phyloP scores from a whole-genome alignment of 2,329 filamentous ascomycete species.

The Fusarium dimerum region DNA sequence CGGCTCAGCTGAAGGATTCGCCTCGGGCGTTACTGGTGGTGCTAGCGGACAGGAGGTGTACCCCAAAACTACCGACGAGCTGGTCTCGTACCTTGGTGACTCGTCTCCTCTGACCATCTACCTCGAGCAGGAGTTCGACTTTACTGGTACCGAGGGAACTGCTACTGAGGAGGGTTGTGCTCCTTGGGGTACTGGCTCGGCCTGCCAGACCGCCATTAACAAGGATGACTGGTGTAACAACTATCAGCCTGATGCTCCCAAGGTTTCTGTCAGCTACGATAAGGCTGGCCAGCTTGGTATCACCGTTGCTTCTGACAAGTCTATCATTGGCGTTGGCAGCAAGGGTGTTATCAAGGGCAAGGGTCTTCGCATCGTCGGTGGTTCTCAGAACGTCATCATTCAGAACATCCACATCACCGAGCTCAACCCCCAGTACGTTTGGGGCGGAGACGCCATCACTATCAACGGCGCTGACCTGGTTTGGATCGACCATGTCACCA shows the following conservation, averaged over 20 bases:
- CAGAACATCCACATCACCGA: slow-evolving; percentile 57
- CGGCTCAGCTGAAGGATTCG: slow-evolving; percentile 42
- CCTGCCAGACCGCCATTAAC: slow-evolving; percentile 60
- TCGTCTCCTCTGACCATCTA: slow-evolving; percentile 55
- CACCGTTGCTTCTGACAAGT: slow-evolving; percentile 56
- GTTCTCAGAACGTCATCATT: slow-evolving; percentile 56
- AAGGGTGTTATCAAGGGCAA: slow-evolving; percentile 58
- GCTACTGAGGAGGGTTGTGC: slow-evolving; percentile 54
- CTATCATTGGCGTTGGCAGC: slow-evolving; percentile 51
- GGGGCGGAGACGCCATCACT: slow-evolving; percentile 59
- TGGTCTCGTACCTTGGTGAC: slow-evolving; percentile 60
- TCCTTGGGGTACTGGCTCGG: slow-evolving; percentile 53
- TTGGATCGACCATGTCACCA: slow-evolving; percentile 55
- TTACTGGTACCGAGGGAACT: slow-evolving; percentile 54
- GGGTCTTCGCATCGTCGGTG: slow-evolving; percentile 49
- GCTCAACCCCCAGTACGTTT: slow-evolving; percentile 57
- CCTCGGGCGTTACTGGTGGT: slow-evolving; percentile 60
- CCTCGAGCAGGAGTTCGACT: slow-evolving; percentile 56
- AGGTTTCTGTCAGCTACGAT: slow-evolving; percentile 46
- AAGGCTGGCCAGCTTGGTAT: slow-evolving; percentile 52
- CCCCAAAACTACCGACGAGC: slow-evolving; percentile 53
- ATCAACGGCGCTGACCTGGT: slow-evolving; percentile 44
- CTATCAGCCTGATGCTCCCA: slow-evolving; percentile 51
- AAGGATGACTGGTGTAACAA: slow-evolving; percentile 58
- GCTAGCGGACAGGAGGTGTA: slow-evolving; percentile 56